Evolutionary conservation across 2,329 filamentous ascomycete genomes (phyloP).

Genomic region (Colletotrichum coccodes): DNA sequence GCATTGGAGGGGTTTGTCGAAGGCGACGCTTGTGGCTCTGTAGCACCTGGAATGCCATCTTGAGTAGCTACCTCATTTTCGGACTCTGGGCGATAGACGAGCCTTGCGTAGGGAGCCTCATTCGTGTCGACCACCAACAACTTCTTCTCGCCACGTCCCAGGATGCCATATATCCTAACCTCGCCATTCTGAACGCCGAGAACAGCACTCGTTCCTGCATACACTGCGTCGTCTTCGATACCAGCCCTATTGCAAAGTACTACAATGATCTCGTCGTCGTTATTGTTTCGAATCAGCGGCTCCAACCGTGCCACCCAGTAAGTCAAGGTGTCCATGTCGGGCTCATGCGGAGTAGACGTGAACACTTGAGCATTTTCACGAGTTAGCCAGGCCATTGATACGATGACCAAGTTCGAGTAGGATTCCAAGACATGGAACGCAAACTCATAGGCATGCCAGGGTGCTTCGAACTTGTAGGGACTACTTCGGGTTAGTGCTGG

Average conservation of each 20-base stretch:
- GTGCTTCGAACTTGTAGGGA: constrained; percentile 50
- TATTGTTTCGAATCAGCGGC: constrained; percentile 66
- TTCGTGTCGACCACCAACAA: constrained; percentile 75
- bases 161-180: constrained; percentile 74
- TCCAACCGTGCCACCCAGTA: constrained; percentile 82
- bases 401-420: constrained; percentile 70
- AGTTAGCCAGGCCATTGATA: constrained; percentile 85
- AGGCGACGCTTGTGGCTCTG: no score
- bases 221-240: constrained; percentile 71
- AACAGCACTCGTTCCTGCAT: constrained; percentile 80
- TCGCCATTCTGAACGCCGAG: constrained; percentile 73
- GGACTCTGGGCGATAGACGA: constrained; percentile 42
- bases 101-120: constrained; percentile 53
- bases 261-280: constrained; percentile 65
- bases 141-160: constrained; percentile 77
- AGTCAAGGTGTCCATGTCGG: constrained; percentile 77
- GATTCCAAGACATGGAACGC: constrained; percentile 66
- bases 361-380: constrained; percentile 58
- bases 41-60: no score
- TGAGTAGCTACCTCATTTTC: no score
- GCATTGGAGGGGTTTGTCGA: no score
- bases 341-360: constrained; percentile 62
- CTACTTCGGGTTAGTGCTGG: constrained; percentile 35
- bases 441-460: constrained; percentile 53
- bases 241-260: constrained; percentile 79